These are phyloP conservation scores for Fusarium nygamai DNA, from an alignment of 2,329 filamentous ascomycete species.

Conservation along the genomic window DNA sequence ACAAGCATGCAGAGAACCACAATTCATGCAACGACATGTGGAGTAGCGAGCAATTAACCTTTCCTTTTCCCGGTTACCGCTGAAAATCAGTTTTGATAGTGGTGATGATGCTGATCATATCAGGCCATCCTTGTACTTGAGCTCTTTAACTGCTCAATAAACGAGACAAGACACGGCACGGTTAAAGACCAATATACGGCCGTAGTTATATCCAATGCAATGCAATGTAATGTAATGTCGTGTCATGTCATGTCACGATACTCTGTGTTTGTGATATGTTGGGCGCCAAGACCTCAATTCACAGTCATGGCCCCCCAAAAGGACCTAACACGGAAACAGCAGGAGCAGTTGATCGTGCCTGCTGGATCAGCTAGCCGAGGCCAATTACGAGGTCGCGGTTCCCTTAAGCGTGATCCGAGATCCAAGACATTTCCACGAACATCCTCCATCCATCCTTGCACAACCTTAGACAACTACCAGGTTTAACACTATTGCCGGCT, in stretches of 20 bases:
- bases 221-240: background rate
- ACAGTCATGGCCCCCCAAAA: background rate
- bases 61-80: conserved; percentile 2
- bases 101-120: background rate
- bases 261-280: background rate
- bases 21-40: background rate
- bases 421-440: conserved; percentile 29
- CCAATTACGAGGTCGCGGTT: conserved; percentile 28
- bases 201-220: background rate
- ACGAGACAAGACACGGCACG: background rate
- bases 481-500: background rate
- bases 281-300: background rate
- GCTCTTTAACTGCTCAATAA: background rate
- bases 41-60: background rate
- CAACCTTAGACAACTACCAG: background rate
- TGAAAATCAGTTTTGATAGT: background rate
- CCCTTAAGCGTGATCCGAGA: conserved; percentile 18
- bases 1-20: background rate
- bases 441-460: conserved; percentile 1
- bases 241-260: background rate
- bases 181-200: background rate
- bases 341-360: conserved; percentile 20
- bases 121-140: conserved; percentile 3
- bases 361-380: background rate
- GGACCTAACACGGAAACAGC: conserved; percentile 33